A percentile compares a stretch with the other conserved stretches of the same genome.
Evolutionary conservation across 1,139 yeast species (phyloP).

Genomic region (Keqinozyma sinolaborantium): DNA sequence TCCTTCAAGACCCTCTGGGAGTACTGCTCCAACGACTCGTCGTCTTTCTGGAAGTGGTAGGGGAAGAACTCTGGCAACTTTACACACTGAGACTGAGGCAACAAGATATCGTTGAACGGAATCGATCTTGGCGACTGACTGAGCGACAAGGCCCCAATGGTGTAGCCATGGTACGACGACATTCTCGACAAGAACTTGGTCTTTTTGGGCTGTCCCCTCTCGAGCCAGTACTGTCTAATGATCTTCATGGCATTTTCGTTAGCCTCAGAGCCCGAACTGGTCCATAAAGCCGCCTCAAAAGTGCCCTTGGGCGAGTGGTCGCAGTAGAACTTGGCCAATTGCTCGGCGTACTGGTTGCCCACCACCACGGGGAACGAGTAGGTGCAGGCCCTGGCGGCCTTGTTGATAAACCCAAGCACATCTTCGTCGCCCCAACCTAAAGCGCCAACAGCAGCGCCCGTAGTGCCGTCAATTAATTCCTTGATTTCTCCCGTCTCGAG

Average conservation of each 20-base stretch:
- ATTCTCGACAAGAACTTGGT: slow-evolving; percentile 49
- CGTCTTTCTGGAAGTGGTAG: slow-evolving; percentile 44
- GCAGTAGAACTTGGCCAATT: slow-evolving; percentile 50
- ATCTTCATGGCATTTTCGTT: slow-evolving; percentile 59
- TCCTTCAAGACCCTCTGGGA: slow-evolving; percentile 40
- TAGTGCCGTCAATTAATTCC: slow-evolving; percentile 47
- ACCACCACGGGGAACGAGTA: slow-evolving; percentile 46
- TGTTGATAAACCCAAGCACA: slow-evolving; percentile 41
- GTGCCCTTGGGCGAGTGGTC: slow-evolving; percentile 52
- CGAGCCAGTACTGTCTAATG: slow-evolving; percentile 52
- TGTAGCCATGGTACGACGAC: slow-evolving; percentile 58
- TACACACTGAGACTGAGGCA: slow-evolving; percentile 39
- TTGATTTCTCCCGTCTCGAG: slow-evolving; percentile 34
- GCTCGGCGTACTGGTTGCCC: slow-evolving; percentile 44
- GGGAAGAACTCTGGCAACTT: slow-evolving; percentile 47
- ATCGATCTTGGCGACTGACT: slow-evolving; percentile 40
- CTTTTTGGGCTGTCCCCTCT: slow-evolving; percentile 47
- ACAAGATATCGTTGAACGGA: slow-evolving; percentile 38
- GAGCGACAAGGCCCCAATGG: slow-evolving; percentile 52
- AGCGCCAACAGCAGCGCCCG: slow-evolving; percentile 69
- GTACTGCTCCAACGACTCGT: slow-evolving; percentile 49
- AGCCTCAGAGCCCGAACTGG: slow-evolving; percentile 61
- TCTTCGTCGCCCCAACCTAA: slow-evolving; percentile 59
- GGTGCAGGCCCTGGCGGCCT: slow-evolving; percentile 43
- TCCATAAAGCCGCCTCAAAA: slow-evolving; percentile 52